These are phyloP conservation scores for Daldinia sp. DNA, from an alignment of 2,329 filamentous ascomycete species.

Conservation along the genomic window DNA sequence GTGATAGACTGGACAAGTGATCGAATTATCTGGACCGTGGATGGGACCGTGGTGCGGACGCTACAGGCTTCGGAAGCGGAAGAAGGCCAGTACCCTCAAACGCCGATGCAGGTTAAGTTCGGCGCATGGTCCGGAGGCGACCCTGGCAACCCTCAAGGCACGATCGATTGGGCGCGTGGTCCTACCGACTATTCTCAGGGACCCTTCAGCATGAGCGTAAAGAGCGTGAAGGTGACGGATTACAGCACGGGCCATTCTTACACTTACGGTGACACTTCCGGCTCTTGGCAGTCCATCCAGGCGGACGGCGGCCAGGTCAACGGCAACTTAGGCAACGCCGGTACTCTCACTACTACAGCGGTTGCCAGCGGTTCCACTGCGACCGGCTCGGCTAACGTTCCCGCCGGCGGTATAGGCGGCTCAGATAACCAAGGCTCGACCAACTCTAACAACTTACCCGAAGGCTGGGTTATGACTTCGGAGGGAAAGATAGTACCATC, in stretches of 20 bases:
- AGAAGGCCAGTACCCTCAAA: constrained; percentile 86
- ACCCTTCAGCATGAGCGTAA: constrained; percentile 88
- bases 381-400: constrained; percentile 72
- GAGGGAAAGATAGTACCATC: constrained; percentile 83
- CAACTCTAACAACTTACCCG: constrained; percentile 70
- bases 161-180: constrained; percentile 90
- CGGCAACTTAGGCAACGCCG: constrained; percentile 70
- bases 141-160: constrained; percentile 80
- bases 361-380: constrained; percentile 74
- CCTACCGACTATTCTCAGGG: constrained; percentile 84
- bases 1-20: constrained; percentile 90
- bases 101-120: constrained; percentile 93
- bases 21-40: constrained; percentile 88
- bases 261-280: constrained; percentile 81
- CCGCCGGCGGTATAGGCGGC: constrained; percentile 76
- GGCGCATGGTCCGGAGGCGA: constrained; percentile 95
- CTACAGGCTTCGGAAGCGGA: constrained; percentile 77
- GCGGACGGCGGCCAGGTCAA: constrained; percentile 84
- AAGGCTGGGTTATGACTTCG: constrained; percentile 83
- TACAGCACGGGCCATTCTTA: constrained; percentile 94
- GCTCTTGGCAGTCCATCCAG: constrained; percentile 84
- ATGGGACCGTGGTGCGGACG: constrained; percentile 80
- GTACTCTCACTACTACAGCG: constrained; percentile 64
- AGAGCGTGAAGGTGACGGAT: constrained; percentile 81
- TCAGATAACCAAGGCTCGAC: constrained; percentile 64